A percentile compares a stretch with the other conserved stretches of the same genome.
Conservation (phyloP, 192 early-diverging fungal species). For the Coemansia sp. region DNA sequence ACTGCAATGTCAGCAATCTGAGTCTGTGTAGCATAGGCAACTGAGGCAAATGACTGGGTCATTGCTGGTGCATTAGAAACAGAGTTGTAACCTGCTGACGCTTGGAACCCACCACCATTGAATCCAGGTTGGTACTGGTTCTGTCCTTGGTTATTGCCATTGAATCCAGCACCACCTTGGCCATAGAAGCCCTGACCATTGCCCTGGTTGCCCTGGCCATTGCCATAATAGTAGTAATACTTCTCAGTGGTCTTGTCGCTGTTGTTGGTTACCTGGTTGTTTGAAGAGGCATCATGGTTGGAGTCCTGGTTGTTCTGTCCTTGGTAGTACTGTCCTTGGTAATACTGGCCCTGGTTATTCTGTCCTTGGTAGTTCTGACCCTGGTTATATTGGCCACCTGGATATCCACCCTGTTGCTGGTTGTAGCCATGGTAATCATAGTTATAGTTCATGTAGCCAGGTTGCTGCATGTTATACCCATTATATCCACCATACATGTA, state of each 20-base stretch:
- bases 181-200: too few relatives aligned
- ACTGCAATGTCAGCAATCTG: background rate
- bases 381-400: background rate
- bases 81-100: background rate
- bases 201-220: background rate
- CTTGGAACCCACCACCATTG: background rate
- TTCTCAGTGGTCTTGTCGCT: background rate
- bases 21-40: conserved; percentile 1
- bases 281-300: background rate
- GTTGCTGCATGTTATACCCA: background rate
- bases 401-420: background rate
- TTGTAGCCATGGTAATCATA: background rate
- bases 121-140: background rate
- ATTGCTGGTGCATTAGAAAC: background rate
- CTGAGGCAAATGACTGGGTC: background rate
- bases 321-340: background rate
- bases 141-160: background rate
- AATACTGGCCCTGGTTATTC: background rate
- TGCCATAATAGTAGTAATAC: background rate
- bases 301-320: background rate
- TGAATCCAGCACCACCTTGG: too few relatives aligned
- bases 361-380: background rate
- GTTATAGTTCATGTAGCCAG: background rate
- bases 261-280: background rate
- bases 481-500: conserved; percentile 4